These are phyloP conservation scores for Elaeagnus macrophylla DNA, from an alignment of 306 rosid genomes.

Conservation along the genomic window DNA sequence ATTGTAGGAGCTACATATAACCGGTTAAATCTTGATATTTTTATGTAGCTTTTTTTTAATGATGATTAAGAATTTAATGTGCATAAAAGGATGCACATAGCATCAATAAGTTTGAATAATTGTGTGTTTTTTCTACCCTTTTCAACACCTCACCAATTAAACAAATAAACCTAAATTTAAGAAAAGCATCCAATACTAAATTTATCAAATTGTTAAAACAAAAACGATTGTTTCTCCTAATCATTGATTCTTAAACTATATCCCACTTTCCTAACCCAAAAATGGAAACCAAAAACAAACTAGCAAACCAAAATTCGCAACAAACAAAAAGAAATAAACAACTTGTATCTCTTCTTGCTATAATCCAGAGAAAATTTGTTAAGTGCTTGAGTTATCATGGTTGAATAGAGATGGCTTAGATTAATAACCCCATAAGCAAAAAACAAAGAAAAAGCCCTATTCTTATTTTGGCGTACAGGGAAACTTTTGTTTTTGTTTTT, in stretches of 20 bases:
- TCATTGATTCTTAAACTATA: constrained; percentile 22
- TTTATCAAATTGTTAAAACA: too few relatives aligned
- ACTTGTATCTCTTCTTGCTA: constrained; percentile 5
- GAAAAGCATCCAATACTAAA: too few relatives aligned
- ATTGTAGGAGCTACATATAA: too few relatives aligned
- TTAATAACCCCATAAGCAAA: constrained; percentile 4
- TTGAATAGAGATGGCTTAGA: constrained; percentile 25
- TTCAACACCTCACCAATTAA: too few relatives aligned
- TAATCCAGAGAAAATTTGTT: constrained; percentile 30
- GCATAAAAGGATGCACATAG: too few relatives aligned
- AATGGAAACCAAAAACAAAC: constrained; percentile 17
- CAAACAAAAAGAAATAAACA: constrained; percentile 3
- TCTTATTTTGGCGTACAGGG: constrained; percentile 36
- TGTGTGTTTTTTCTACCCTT: too few relatives aligned
- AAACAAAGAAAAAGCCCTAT: constrained; percentile 2
- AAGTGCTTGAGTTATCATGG: constrained; percentile 8
- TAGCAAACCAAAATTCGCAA: constrained; percentile 7
- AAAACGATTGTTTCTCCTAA: constrained; percentile 18
- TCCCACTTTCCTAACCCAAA: constrained; percentile 7
- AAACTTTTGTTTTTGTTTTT: not conserved
- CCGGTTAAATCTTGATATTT: too few relatives aligned
- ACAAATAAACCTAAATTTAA: too few relatives aligned
- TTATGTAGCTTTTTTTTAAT: too few relatives aligned
- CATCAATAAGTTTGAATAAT: too few relatives aligned
- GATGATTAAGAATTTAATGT: too few relatives aligned